Base-by-base conservation (phyloP, 768 basidiomycete genomes). In the Amanita pallidorosea region DNA sequence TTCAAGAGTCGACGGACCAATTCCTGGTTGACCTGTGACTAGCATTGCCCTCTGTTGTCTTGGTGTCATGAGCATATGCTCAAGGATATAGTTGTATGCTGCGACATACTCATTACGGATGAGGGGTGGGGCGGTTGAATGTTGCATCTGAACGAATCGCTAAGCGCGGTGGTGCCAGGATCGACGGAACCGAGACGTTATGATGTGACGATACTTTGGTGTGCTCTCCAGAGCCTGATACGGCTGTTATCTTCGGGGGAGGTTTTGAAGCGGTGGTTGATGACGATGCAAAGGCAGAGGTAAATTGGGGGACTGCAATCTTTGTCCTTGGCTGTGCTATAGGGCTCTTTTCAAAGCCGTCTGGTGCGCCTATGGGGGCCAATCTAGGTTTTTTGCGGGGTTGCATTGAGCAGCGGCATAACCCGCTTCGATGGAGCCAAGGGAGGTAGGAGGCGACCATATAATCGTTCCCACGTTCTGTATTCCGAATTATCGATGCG, bases 1-100 rank as follows among this genome's bases (percentile, higher is more conserved):
- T 17, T 31, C 23, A 38, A 45, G 38, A 55, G 17, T 51, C 45
- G 36, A 42, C 29, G 37, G 9, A 55, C 51, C 51, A 20, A 48
- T 55, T 55, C 54, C 45, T 12, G 51, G 43, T 33, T 51, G 45
- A 35, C 51, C 54, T 31, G 45, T 55, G 22, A 55, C 37, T 46
- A 42, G 11, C 23, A 23, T 42, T 27, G 41, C 36, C n/a, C n/a
- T n/a, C n/a, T n/a, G n/a, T n/a, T n/a, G n/a, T n/a, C n/a, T n/a
- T n/a, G n/a, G n/a, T n/a, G n/a, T n/a, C n/a, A n/a, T n/a, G n/a
- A n/a, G n/a, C n/a, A n/a, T n/a, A n/a, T n/a, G n/a, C n/a, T n/a
- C n/a, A n/a, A n/a, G n/a, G n/a, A n/a, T n/a, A n/a, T n/a, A n/a
- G n/a, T n/a, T n/a, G n/a, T n/a, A n/a, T n/a, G n/a, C n/a, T n/a